Evolutionary conservation across 768 basidiomycete species (phyloP), one percentile per base, ranked within the genome.

Genomic region (Artomyces pyxidatus): DNA sequence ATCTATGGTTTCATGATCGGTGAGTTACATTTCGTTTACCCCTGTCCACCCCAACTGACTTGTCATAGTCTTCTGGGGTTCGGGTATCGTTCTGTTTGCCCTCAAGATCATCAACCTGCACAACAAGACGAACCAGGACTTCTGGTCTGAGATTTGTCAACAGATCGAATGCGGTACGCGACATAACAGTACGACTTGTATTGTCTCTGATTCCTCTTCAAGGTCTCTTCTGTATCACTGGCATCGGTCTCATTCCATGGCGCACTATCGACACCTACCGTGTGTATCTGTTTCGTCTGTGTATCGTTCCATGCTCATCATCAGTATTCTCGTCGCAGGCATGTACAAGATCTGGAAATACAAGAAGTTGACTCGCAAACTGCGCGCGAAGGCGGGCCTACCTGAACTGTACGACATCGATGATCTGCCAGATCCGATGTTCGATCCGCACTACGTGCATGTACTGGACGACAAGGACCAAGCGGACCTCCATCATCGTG

Each of bases 181-280:
- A 35, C 8, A 19, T 25, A 9, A 25, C 41, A 45, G 25, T 35
- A 45, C 14, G 30, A 25, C 19, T 32, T 37, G n/a, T n/a, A n/a
- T n/a, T n/a, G n/a, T n/a, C 11, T 11, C 6, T 26, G 42, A 25
- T 48, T 43, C 7, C 25, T 42, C 21, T 9, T 30, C 1, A 42
- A 85, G 84, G 80, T 32, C 70, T 91, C 17, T 91, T 92, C 60
- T 88, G 88, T 2, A 69, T 83, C 17, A 88, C 88, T 11, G 85
- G 88, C 43, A 77, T 90, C 45, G 83, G 89, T 1, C 70, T 92
- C 17, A 82, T 89, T 51, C 90, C 90, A 0, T 84, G 76, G 49
- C 78, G 89, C 43, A 69, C 75, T 5, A 66, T 85, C 48, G 88
- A 90, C 60, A 86, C 87, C 0, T 89, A 84, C 65, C 76, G 88